phyloP scores from a whole-genome alignment of 2,329 filamentous ascomycete genomes.

The Penicillium sp. region DNA sequence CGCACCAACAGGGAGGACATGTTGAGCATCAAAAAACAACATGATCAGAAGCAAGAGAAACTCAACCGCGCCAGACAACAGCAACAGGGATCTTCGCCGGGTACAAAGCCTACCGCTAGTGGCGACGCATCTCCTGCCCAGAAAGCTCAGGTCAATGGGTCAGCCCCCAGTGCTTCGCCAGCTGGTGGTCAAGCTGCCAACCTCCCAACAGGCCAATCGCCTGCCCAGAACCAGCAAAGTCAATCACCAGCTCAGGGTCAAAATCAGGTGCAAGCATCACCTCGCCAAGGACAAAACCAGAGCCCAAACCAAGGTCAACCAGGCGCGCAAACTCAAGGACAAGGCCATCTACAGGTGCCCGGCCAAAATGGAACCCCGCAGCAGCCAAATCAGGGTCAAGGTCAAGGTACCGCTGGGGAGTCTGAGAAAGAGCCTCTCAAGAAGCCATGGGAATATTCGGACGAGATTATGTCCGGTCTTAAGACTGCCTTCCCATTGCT shows the following conservation, averaged over 20 bases:
- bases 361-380: constrained; percentile 24
- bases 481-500: constrained; percentile 96
- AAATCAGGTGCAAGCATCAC: constrained; percentile 16
- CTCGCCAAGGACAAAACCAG: constrained; percentile 18
- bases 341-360: constrained; percentile 27
- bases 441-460: constrained; percentile 92
- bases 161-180: constrained; percentile 24
- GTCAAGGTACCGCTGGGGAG: constrained; percentile 16
- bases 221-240: constrained; percentile 17
- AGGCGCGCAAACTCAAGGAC: constrained; percentile 18
- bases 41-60: constrained; percentile 60
- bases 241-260: constrained; percentile 23
- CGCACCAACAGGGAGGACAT: constrained; percentile 92
- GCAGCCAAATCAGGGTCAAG: constrained; percentile 16
- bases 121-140: constrained; percentile 41
- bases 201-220: constrained; percentile 24
- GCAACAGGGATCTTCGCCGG: constrained; percentile 35
- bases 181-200: constrained; percentile 17
- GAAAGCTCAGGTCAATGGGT: constrained; percentile 44
- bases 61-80: constrained; percentile 60
- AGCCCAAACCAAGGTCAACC: constrained; percentile 8
- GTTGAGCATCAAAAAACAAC: constrained; percentile 80
- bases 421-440: constrained; percentile 50
- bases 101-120: constrained; percentile 36
- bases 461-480: constrained; percentile 89